Base-by-base conservation (phyloP, 345 rosid species). In the Brassica juncea region DNA sequence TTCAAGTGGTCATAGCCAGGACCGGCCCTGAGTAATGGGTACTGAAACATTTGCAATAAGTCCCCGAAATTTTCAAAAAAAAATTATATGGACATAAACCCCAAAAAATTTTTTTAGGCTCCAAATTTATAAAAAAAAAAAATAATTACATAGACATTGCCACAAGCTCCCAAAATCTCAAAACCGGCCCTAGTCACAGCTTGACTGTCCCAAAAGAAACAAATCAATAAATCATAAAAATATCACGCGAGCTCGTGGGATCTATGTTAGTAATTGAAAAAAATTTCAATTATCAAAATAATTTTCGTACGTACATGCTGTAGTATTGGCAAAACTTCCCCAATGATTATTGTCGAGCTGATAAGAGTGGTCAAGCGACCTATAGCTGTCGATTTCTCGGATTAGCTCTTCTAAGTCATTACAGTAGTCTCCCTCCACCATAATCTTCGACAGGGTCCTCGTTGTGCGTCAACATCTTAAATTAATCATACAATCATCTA, bases 351-450 rank as follows among this genome's bases (percentile, higher is more conserved):
- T 4, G 28, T 16, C 61, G 25, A 58, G 35, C 14, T 61, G 34
- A 44, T 31, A 57, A 32, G 70, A 65, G 32, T 23, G 66, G n/a
- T 42, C 67, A 76, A 58, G 5, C 73, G 44, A 57, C 6, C 8
- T 39, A 58, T 14, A 39, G 73, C 27, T 76, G 10, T 19, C 47
- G 32, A 42, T 11, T 59, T 60, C 37, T 30, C 69, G 61, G 62
- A 60, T 14, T 42, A 70, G 68, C 37, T 77, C 80, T 44, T 69
- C 75, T 61, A 60, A 60, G 63, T 30, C 74, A 42, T 76, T 16
- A 58, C 32, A 67, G 12, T 76, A 68, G 35, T 76, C 67, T 28
- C 68, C 80, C 19, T 19, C 19, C 19, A 19, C 68, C 80, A 61
- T 44, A 44, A 68, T 69, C 74, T 60, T 68, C 70, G 14, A 31